Percentiles rank a stretch among this genome's conserved stretches.
These are phyloP conservation scores for Cystobasidiopsis lactophilus DNA, from an alignment of 768 basidiomycete species.

Conservation along the genomic window DNA sequence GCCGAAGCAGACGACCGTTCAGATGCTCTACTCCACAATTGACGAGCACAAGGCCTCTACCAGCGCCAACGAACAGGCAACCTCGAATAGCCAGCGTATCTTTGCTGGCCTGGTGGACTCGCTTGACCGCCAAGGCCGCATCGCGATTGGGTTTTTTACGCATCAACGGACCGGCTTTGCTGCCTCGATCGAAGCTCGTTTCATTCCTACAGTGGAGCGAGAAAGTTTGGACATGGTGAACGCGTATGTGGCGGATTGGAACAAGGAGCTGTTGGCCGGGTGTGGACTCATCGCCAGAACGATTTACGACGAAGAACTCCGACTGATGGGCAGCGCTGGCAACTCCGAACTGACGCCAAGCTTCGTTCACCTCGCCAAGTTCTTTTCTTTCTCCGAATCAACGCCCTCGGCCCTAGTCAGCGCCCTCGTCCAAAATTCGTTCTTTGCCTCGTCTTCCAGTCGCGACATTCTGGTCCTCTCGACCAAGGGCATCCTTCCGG, in stretches of 20 bases:
- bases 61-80: not conserved
- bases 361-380: constrained; percentile 51
- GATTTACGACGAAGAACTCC: not conserved
- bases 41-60: constrained; percentile 16
- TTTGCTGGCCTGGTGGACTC: constrained; percentile 14
- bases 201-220: constrained; percentile 88
- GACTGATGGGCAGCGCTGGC: constrained; percentile 30
- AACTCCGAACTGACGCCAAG: no score
- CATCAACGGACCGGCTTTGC: constrained; percentile 64
- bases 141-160: constrained; percentile 14
- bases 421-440: constrained; percentile 44
- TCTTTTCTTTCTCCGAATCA: constrained; percentile 72
- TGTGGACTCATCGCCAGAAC: not conserved
- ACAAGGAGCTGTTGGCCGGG: constrained; percentile 47
- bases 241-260: constrained; percentile 35
- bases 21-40: constrained; percentile 45
- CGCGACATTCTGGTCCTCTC: constrained; percentile 49
- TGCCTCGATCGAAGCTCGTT: constrained; percentile 51
- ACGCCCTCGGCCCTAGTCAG: constrained; percentile 70
- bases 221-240: constrained; percentile 40
- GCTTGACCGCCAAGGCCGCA: constrained; percentile 13
- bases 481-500: constrained; percentile 44
- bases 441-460: constrained; percentile 41
- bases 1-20: constrained; percentile 47
- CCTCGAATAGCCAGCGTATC: not conserved